Evolutionary conservation across 169 alveolate species (phyloP), one percentile per base, ranked within the genome.

Genomic region (Cryptosporidium canis): DNA sequence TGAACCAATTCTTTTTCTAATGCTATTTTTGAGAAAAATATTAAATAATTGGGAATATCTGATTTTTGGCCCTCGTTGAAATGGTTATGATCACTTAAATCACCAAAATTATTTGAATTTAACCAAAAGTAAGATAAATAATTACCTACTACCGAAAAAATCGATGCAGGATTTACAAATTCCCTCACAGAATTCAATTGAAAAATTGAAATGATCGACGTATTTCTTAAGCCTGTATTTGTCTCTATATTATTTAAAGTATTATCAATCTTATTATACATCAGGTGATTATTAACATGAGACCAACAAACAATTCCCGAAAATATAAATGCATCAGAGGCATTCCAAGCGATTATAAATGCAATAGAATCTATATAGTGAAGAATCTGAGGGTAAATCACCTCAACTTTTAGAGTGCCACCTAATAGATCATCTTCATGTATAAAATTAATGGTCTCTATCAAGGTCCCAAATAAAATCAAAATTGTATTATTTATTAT

Each of bases 251-350:
- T 39, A 24, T 7, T 61, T n/a, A 18, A 51, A n/a, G 68, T 14
- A 33, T 39, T 16, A 31, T 16, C 18, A 16, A 63, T n/a, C 16
- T 55, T 55, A 6, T 29, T 43, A 35, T 43, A 58, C 39, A 77
- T 77, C 21, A 16, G 7, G 11, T 58, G 72, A 41, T 58, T 56
- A 61, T 77, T 77, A 7, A 56, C 33, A n/a, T 35, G 39, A 5
- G 87, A 58, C 87, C 87, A 77, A 43, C 87, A 77, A 3, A 27
- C 47, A 41, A 77, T 77, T 35, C 87, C 72, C 35, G 87, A 77
- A 63, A 58, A 77, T n/a, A 77, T 37, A 35, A 77, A 77, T 56
- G 65, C 77, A 58, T 77, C 87, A 18, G 87, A 43, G n/a, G 70
- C 56, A 58, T 77, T 77, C 87, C 87, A 77, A 24, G 87, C 87